phyloP scores from a whole-genome alignment of 2,329 filamentous ascomycete genomes.

The Chaetomiaceae sp. region DNA sequence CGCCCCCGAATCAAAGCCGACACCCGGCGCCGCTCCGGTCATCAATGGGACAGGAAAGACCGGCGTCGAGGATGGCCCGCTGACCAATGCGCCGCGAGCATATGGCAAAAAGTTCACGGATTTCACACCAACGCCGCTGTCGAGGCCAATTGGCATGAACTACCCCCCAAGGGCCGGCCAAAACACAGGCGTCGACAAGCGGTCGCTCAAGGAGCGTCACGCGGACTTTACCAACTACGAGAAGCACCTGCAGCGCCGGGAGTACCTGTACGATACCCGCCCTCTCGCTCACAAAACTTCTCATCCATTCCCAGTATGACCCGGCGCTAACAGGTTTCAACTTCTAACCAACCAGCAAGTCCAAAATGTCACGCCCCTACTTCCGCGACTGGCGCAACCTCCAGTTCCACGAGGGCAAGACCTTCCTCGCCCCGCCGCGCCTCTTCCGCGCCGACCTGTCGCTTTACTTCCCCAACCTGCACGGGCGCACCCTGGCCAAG shows the following conservation, averaged over 20 bases:
- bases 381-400: slow-evolving; percentile 94
- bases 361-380: slow-evolving; percentile 77
- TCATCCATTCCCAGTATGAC: neutral
- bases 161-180: slow-evolving; percentile 69
- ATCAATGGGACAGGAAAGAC: slow-evolving; percentile 6
- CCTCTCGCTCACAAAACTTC: neutral
- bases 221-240: slow-evolving; percentile 81
- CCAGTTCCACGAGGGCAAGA: slow-evolving; percentile 77
- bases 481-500: slow-evolving; percentile 67
- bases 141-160: slow-evolving; percentile 75
- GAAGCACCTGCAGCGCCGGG: slow-evolving; percentile 70
- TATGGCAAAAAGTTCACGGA: slow-evolving; percentile 50
- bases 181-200: slow-evolving; percentile 70
- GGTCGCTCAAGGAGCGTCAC: slow-evolving; percentile 60
- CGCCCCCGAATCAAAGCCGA: slow-evolving; percentile 10
- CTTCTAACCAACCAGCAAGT: slow-evolving; percentile 45
- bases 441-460: slow-evolving; percentile 77
- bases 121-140: slow-evolving; percentile 54
- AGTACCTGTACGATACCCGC: slow-evolving; percentile 55
- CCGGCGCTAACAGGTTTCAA: neutral
- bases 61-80: slow-evolving; percentile 34
- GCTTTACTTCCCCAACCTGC: slow-evolving; percentile 90
- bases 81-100: slow-evolving; percentile 53
- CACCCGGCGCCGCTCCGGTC: slow-evolving; percentile 5
- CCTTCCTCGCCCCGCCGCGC: slow-evolving; percentile 78